Conservation (phyloP, 1,284 basidiomycete species). For the Melampsora americana region DNA sequence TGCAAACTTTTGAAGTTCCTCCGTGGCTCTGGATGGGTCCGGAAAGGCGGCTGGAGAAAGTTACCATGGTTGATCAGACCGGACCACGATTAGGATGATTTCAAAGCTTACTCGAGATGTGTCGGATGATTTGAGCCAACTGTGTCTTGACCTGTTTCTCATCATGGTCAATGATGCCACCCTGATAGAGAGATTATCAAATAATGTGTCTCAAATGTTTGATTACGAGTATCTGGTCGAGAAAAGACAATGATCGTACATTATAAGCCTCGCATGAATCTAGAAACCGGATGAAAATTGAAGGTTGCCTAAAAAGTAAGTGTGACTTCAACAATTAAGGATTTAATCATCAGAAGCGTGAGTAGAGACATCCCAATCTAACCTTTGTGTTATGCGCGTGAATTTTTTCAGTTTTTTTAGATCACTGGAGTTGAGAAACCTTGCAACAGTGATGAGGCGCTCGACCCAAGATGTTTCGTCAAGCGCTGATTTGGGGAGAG, state of each 20-base stretch:
- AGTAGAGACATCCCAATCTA: slow-evolving; percentile 57
- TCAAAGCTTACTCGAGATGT: slow-evolving; percentile 44
- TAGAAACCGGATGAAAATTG: slow-evolving; percentile 65
- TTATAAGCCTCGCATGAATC: slow-evolving; percentile 73
- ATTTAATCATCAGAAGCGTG: slow-evolving; percentile 60
- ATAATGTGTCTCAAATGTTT: neutral
- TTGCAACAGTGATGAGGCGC: slow-evolving; percentile 21
- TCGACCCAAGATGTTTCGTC: slow-evolving; percentile 38
- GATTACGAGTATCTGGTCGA: neutral
- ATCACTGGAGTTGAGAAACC: slow-evolving; percentile 15
- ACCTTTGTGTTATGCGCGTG: slow-evolving; percentile 27
- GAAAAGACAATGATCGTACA: slow-evolving; percentile 58
- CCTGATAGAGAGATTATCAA: neutral
- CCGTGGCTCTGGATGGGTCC: slow-evolving; percentile 69
- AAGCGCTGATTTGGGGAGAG: slow-evolving; percentile 61
- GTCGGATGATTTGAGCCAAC: slow-evolving; percentile 29
- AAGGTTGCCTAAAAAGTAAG: slow-evolving; percentile 61
- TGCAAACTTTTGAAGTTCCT: slow-evolving; percentile 79
- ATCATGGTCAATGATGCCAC: slow-evolving; percentile 29
- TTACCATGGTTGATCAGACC: slow-evolving; percentile 57
- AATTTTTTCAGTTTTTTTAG: slow-evolving; percentile 30
- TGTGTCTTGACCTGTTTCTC: slow-evolving; percentile 27
- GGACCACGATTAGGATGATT: slow-evolving; percentile 62
- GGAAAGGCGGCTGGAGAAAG: slow-evolving; percentile 63
- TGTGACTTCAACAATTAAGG: slow-evolving; percentile 2